Conservation (phyloP, 2,329 filamentous ascomycete species). For the Beauveria varroae region DNA sequence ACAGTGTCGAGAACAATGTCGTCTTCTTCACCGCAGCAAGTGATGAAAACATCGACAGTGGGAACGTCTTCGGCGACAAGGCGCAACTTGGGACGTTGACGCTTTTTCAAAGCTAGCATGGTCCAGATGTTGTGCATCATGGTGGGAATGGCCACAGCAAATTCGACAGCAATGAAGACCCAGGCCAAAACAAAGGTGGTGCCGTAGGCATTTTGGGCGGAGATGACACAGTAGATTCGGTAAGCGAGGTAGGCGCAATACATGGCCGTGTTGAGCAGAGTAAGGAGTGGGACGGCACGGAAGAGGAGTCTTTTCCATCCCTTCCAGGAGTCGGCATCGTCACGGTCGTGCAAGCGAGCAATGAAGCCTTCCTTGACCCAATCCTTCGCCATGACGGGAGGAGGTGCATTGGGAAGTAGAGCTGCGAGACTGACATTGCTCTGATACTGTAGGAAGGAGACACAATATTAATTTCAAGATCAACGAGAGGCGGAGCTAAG, state of each 20-base stretch:
- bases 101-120: conserved; percentile 48
- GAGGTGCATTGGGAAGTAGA: conserved; percentile 26
- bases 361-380: conserved; percentile 27
- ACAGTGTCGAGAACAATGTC: conserved; percentile 51
- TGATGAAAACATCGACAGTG: conserved; percentile 49
- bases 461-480: conserved; percentile 1
- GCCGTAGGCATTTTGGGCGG: conserved; percentile 35
- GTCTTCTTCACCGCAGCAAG: conserved; percentile 50
- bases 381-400: conserved; percentile 25
- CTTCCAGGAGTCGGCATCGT: conserved; percentile 36
- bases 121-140: conserved; percentile 52
- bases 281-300: conserved; percentile 30
- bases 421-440: conserved; percentile 35
- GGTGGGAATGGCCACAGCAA: conserved; percentile 44
- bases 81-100: conserved; percentile 45
- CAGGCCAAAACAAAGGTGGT: conserved; percentile 43
- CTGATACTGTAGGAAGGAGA: conserved; percentile 26
- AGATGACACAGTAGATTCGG: conserved; percentile 45
- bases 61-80: conserved; percentile 41
- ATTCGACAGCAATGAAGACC: conserved; percentile 49
- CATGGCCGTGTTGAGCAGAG: conserved; percentile 32
- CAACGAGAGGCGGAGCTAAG: neutral
- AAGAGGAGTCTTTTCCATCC: conserved; percentile 36
- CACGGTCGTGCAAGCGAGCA: conserved; percentile 33
- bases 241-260: conserved; percentile 42